Conservation (phyloP, 352 stramenopile species). For the Globisporangium cystogenes region DNA sequence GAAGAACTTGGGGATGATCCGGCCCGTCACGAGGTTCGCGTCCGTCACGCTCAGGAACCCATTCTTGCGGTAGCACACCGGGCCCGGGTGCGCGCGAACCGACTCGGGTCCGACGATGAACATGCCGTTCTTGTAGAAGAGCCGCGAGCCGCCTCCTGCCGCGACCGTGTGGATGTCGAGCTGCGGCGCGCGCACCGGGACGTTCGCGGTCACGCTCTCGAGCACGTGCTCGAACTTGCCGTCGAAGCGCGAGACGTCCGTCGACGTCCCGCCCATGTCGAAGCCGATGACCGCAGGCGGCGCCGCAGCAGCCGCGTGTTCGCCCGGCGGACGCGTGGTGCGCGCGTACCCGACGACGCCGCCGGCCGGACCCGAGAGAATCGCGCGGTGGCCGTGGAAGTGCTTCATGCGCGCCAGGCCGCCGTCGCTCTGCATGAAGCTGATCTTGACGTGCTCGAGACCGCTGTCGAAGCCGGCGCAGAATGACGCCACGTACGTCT, state of each 20-base stretch:
- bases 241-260: constrained; percentile 96
- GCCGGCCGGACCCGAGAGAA: constrained; percentile 92
- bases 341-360: constrained; percentile 97
- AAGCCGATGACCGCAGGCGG: constrained; percentile 93
- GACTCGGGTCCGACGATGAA: constrained; percentile 98
- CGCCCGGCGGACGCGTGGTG: constrained; percentile 70
- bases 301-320: constrained; percentile 8
- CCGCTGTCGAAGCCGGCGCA: constrained; percentile 93
- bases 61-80: constrained; percentile 97
- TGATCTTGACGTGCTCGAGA: constrained; percentile 90
- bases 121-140: constrained; percentile 97
- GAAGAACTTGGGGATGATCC: constrained; percentile 97
- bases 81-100: constrained; percentile 94
- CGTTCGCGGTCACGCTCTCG: constrained; percentile 97
- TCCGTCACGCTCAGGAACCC: constrained; percentile 97
- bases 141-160: constrained; percentile 93
- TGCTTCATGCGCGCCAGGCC: constrained; percentile 94
- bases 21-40: constrained; percentile 97
- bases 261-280: constrained; percentile 99
- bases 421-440: constrained; percentile 99
- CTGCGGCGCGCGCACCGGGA: constrained; percentile 96
- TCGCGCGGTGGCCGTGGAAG: constrained; percentile 91
- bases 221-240: constrained; percentile 97
- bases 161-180: constrained; percentile 99
- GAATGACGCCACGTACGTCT: constrained; percentile 96